A percentile compares a stretch with the other conserved stretches of the same genome.
Conservation (phyloP, 202 grass and related monocot genomes). For the Dendrocalamus latiflorus region DNA sequence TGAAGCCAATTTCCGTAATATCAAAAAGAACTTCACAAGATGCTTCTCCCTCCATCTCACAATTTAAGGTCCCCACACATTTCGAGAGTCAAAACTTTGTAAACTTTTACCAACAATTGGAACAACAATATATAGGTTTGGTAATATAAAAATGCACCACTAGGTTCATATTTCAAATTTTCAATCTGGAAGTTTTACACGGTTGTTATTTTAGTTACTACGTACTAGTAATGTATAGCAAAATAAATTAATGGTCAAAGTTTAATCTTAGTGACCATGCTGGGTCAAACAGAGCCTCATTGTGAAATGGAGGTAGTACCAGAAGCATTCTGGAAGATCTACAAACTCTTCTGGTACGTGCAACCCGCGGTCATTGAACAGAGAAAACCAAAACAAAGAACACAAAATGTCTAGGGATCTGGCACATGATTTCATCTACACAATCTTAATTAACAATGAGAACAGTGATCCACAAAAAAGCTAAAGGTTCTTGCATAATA, state of each 20-base stretch:
- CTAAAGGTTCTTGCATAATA: background rate
- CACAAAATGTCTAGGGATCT: background rate
- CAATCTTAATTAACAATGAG: background rate
- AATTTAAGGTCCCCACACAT: background rate
- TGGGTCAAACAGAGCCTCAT: background rate
- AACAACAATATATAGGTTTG: background rate
- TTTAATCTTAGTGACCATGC: background rate
- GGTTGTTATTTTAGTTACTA: background rate
- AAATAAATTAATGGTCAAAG: background rate
- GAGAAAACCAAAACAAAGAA: background rate
- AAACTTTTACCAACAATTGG: background rate
- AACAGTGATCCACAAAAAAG: background rate
- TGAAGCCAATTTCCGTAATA: background rate
- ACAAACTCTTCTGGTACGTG: background rate
- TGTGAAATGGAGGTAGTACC: too few relatives aligned
- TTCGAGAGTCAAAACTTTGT: background rate
- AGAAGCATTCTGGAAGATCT: background rate
- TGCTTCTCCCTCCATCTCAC: background rate
- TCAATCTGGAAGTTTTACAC: background rate
- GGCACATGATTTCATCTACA: background rate
- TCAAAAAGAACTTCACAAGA: background rate
- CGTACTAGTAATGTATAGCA: background rate
- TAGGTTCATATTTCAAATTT: background rate
- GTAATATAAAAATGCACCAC: background rate
- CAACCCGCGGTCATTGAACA: background rate